Evolutionary conservation across 306 rosid genomes (phyloP).

Genomic region (Vicia faba): DNA sequence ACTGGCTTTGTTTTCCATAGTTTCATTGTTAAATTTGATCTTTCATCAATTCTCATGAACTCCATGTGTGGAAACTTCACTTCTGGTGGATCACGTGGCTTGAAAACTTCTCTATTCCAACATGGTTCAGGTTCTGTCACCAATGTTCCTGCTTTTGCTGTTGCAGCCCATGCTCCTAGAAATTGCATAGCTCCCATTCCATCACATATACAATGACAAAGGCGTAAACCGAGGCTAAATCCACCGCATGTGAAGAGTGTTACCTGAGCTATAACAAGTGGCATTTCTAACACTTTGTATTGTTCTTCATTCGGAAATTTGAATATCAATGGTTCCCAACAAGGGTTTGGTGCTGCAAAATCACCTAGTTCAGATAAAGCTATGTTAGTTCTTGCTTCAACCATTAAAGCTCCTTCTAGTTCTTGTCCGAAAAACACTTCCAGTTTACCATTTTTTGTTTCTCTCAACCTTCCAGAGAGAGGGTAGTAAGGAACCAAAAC

Average conservation of each 20-base stretch:
- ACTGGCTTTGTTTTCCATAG: slow-evolving; percentile 69
- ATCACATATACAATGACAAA: slow-evolving; percentile 90
- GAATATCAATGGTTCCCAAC: slow-evolving; percentile 87
- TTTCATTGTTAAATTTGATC: slow-evolving; percentile 61
- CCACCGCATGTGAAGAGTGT: slow-evolving; percentile 78
- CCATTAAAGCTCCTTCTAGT: slow-evolving; percentile 74
- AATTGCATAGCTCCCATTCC: slow-evolving; percentile 98
- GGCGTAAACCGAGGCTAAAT: slow-evolving; percentile 88
- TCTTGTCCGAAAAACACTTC: slow-evolving; percentile 75
- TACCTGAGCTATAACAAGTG: slow-evolving; percentile 83
- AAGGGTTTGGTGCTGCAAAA: slow-evolving; percentile 76
- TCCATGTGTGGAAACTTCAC: slow-evolving; percentile 73
- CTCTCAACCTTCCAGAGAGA: slow-evolving; percentile 79
- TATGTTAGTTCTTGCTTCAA: slow-evolving; percentile 65
- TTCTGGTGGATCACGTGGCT: slow-evolving; percentile 63
- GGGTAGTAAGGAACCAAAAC: slow-evolving; percentile 90
- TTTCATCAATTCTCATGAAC: slow-evolving; percentile 79
- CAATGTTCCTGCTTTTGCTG: slow-evolving; percentile 57
- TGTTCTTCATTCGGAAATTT: slow-evolving; percentile 78
- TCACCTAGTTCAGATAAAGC: slow-evolving; percentile 61
- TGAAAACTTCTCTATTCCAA: slow-evolving; percentile 75
- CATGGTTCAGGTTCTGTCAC: slow-evolving; percentile 59
- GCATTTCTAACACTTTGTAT: slow-evolving; percentile 85
- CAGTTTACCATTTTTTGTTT: slow-evolving; percentile 64
- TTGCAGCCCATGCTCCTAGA: slow-evolving; percentile 77